Evolutionary conservation across 164 flowering plant genomes (phyloP), one percentile per base, ranked within the genome.

Genomic region (Vitis labrusca): DNA sequence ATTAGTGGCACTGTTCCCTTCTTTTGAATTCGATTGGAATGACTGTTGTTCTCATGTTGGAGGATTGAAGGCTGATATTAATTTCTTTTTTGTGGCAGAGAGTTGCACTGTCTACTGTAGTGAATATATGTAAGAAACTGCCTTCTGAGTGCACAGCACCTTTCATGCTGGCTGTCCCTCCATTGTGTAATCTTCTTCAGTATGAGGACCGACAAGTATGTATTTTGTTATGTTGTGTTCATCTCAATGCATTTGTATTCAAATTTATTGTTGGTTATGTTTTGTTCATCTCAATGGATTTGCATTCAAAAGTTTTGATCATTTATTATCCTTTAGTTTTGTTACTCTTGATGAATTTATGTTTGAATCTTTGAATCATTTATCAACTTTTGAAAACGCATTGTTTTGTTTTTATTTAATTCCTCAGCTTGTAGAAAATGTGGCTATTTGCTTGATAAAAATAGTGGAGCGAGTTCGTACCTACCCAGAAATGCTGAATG

Each of bases 151-250:
- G 80, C 68, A 73, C 86, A 50, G 60, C 88, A 52, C 79, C 71
- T 73, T 78, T 88, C 78, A 83, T 89, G 86, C 98, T 86, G 65
- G 97, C 99, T 48, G 86, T 91, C 74, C 98, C 99, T 47, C 76
- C 78, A 67, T 79, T 96, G 72, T 93, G 97, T 78, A 85, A 86
- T 79, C 89, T 93, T 83, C 93, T 96, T 54, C 93, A 80, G 67
- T 84, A 91, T 67, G 97, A 96, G 75, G 99, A 96, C 80, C 76
- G 64, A 27, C 90, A 88, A 96, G 99, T 91, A 30, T 71, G 73
- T 27, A 54, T 14, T 14, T 30, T 10, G 2, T 64, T 6, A 10
- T 53, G 14, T 27, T 66, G 61, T 64, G 5, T 32, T 37, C 14
- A 19, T 29, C 59, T 30, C 32, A 3, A 27, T 66, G 52, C 47